phyloP scores from a whole-genome alignment of 2,329 filamentous ascomycete genomes.

The Colletotrichum truncatum region DNA sequence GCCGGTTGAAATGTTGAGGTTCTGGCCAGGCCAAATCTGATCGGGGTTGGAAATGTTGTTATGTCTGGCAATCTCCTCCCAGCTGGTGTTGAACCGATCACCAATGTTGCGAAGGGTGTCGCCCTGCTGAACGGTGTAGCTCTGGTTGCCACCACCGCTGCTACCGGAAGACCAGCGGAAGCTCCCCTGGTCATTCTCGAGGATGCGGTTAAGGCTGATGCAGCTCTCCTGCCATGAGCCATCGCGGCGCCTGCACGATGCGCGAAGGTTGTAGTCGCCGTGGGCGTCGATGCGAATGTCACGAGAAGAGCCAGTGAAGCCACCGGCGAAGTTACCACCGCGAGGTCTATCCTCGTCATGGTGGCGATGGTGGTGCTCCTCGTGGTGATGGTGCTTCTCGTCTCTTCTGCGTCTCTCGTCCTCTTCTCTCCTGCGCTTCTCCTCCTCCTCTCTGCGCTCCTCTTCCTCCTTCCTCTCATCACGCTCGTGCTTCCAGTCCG shows the following conservation, averaged over 20 bases:
- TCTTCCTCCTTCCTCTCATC: constrained; percentile 49
- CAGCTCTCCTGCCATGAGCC: constrained; percentile 44
- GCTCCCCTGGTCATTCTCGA: constrained; percentile 46
- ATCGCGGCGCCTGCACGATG: constrained; percentile 43
- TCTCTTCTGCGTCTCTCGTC: constrained; percentile 35
- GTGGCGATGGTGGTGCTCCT: constrained; percentile 31
- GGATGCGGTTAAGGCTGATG: constrained; percentile 45
- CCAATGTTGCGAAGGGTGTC: constrained; percentile 52
- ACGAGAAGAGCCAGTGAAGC: constrained; percentile 40
- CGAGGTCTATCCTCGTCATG: constrained; percentile 29
- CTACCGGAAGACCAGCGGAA: constrained; percentile 45
- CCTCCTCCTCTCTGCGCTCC: constrained; percentile 30
- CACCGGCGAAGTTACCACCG: constrained; percentile 41
- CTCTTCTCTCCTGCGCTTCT: constrained; percentile 35
- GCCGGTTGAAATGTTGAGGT: constrained; percentile 43
- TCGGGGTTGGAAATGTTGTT: constrained; percentile 52
- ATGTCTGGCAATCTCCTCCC: constrained; percentile 48
- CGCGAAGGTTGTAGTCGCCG: constrained; percentile 44
- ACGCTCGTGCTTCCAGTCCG: constrained; percentile 49
- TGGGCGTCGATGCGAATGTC: constrained; percentile 45
- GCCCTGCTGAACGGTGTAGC: constrained; percentile 49
- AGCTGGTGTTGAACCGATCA: constrained; percentile 40
- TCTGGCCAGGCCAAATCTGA: constrained; percentile 52
- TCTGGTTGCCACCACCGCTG: constrained; percentile 33
- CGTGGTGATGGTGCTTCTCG: neutral